Percentiles rank a stretch among this genome's conserved stretches.
Evolutionary conservation across 1,139 yeast species (phyloP).

Genomic region (Blastobotrys raffinosifermentans): DNA sequence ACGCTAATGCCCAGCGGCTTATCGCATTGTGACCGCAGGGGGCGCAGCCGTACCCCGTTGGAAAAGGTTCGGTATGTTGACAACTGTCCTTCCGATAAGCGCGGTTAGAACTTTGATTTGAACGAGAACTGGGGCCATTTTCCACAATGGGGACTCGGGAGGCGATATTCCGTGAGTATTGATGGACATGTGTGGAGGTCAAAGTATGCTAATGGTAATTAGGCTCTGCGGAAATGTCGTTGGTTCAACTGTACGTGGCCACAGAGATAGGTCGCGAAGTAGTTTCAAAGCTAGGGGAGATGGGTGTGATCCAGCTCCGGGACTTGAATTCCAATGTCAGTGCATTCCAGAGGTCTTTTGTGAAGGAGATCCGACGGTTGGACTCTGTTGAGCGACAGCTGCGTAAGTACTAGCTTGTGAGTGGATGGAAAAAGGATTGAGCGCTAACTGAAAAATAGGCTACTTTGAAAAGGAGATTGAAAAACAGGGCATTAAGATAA

Average conservation of each 20-base stretch:
- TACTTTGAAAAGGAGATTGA: neutral
- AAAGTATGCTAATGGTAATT: constrained; percentile 1
- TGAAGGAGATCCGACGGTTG: constrained; percentile 66
- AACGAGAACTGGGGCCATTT: neutral
- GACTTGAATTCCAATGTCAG: constrained; percentile 76
- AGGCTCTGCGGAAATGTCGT: constrained; percentile 91
- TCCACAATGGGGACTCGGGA: constrained; percentile 8
- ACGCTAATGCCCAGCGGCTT: neutral
- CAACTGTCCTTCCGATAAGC: neutral
- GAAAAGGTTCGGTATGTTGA: neutral
- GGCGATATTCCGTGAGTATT: constrained; percentile 15
- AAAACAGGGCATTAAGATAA: constrained; percentile 6
- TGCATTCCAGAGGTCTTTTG: constrained; percentile 82
- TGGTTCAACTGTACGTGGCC: constrained; percentile 89
- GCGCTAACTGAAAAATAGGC: constrained; percentile 18
- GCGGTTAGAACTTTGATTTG: neutral
- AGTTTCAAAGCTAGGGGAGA: constrained; percentile 71
- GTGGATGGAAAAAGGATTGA: too few relatives aligned
- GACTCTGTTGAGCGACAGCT: constrained; percentile 62
- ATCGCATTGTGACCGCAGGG: too few relatives aligned
- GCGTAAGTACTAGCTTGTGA: constrained; percentile 24
- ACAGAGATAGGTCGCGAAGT: constrained; percentile 84
- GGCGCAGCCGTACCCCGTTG: neutral
- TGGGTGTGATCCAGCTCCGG: constrained; percentile 80
- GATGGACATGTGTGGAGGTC: neutral